Conservation (phyloP, 148 eudicot genomes). For the Fallopia convolvulus region DNA sequence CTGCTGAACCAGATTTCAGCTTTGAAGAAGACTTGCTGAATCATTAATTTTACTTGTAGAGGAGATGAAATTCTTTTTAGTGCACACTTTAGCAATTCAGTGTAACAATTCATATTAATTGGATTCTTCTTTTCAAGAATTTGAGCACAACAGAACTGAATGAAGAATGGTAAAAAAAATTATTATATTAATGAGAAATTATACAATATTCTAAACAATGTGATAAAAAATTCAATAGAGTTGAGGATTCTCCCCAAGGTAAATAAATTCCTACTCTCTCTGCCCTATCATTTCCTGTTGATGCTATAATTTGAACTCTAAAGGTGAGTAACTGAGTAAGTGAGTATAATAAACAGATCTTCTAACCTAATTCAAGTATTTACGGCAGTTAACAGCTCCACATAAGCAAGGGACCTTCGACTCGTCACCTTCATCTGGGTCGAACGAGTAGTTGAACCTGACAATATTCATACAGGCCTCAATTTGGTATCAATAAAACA, state of each 20-base stretch:
- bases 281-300: neutral
- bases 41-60: neutral
- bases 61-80: neutral
- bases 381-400: conserved; percentile 68
- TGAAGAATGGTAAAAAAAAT: neutral
- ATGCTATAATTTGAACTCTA: neutral
- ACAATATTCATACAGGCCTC: neutral
- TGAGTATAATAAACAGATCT: neutral
- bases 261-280: neutral
- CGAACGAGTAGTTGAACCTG: conserved; percentile 92
- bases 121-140: neutral
- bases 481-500: neutral
- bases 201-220: neutral
- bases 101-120: no score
- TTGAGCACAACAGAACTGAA: neutral
- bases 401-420: conserved; percentile 80
- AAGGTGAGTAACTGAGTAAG: neutral
- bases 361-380: conserved; percentile 51
- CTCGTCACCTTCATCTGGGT: conserved; percentile 77
- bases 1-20: conserved; percentile 13
- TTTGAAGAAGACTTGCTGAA: neutral
- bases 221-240: neutral
- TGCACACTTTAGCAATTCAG: neutral
- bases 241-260: neutral
- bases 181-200: neutral